Percentiles rank a stretch among this genome's conserved stretches.
These are phyloP conservation scores for Xerocomellus dryophilus DNA, from an alignment of 768 basidiomycete species.

Conservation along the genomic window DNA sequence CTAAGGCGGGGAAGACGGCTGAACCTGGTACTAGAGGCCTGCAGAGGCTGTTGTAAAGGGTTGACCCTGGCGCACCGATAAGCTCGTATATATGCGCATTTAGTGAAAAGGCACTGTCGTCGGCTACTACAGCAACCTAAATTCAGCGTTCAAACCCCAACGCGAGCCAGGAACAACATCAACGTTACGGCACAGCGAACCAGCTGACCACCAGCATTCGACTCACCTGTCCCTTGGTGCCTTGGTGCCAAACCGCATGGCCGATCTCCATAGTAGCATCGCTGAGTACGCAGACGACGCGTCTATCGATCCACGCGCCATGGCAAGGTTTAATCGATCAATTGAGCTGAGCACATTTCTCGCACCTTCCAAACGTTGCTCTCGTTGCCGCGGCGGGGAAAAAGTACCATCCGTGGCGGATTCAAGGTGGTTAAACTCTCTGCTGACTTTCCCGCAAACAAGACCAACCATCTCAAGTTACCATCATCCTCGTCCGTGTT, in stretches of 20 bases:
- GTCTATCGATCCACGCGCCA: neutral
- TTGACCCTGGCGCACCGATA: neutral
- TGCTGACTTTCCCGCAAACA: neutral
- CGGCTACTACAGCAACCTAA: constrained; percentile 6
- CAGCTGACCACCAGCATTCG: constrained; percentile 6
- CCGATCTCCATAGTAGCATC: constrained; percentile 2
- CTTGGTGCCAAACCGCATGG: neutral
- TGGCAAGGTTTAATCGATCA: neutral
- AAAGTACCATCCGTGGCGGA: too few species aligned
- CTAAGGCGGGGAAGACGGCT: neutral
- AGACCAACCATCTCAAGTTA: too few species aligned
- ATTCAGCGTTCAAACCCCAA: constrained; percentile 4
- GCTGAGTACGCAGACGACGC: neutral
- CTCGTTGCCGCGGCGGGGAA: neutral
- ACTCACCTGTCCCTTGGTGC: neutral
- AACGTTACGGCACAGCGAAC: constrained; percentile 15
- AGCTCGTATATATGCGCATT: constrained; percentile 7
- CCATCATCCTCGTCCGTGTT: neutral
- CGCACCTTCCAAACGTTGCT: neutral
- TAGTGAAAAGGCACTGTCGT: constrained; percentile 5
- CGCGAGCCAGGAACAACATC: constrained; percentile 16
- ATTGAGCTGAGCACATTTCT: neutral
- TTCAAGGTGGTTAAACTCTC: neutral
- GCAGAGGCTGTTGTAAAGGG: neutral
- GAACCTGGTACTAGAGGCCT: neutral